phyloP scores from a whole-genome alignment of 2,329 filamentous ascomycete species.

The Elsinoe fawcettii region DNA sequence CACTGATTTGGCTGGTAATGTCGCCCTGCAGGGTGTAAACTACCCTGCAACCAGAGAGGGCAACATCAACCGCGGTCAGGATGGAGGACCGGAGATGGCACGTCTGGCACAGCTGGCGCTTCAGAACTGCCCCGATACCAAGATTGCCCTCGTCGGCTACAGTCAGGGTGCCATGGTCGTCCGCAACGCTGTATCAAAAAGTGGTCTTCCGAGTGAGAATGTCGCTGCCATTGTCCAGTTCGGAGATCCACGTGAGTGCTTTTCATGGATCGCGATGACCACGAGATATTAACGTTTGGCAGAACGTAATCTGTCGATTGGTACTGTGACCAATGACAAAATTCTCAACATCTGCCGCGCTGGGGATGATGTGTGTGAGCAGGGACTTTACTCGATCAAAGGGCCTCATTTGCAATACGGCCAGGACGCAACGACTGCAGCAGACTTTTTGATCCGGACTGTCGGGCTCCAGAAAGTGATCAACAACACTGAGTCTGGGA shows the following conservation, averaged over 20 bases:
- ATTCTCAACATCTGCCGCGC: background rate
- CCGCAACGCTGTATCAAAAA: slow-evolving; percentile 16
- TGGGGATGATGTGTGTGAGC: slow-evolving; percentile 2
- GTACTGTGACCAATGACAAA: background rate
- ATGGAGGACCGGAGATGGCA: slow-evolving; percentile 22
- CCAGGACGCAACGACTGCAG: background rate
- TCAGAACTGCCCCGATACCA: slow-evolving; percentile 19
- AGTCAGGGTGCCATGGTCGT: slow-evolving; percentile 20
- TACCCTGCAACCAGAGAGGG: slow-evolving; percentile 21
- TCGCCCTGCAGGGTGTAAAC: slow-evolving; percentile 23
- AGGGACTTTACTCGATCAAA: slow-evolving; percentile 1
- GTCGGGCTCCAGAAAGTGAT: background rate
- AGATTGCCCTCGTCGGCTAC: slow-evolving; percentile 20
- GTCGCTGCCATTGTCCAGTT: slow-evolving; percentile 22
- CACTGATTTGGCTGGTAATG: slow-evolving; percentile 16
- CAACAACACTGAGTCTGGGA: background rate
- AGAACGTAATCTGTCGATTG: slow-evolving; percentile 2
- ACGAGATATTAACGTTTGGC: background rate
- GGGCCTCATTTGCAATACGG: slow-evolving; percentile 3
- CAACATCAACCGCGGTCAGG: slow-evolving; percentile 18
- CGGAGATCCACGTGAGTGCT: slow-evolving; percentile 21
- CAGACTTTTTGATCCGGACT: background rate
- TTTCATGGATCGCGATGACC: background rate
- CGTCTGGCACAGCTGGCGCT: slow-evolving; percentile 16
- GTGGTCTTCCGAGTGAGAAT: slow-evolving; percentile 9